Conservation (phyloP, 1,284 basidiomycete species). For the Rhodotorula glutinis region DNA sequence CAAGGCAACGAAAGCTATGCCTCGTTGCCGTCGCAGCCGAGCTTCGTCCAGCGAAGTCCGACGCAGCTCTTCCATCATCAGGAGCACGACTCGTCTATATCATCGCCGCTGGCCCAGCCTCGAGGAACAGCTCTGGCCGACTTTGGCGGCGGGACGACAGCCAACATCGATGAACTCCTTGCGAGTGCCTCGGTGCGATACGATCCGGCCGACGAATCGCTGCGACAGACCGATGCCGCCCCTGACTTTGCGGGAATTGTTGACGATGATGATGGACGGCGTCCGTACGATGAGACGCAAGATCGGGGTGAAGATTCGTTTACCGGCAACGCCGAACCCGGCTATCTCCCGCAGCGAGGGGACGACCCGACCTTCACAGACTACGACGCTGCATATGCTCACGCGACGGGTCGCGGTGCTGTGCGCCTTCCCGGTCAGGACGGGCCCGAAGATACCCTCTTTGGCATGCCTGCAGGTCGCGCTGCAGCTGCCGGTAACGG, state of each 20-base stretch:
- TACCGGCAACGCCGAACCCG: conserved; percentile 12
- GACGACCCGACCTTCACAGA: conserved; percentile 8
- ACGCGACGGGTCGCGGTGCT: conserved; percentile 6
- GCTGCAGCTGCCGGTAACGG: neutral
- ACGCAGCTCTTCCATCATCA: conserved; percentile 12
- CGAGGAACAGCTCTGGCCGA: conserved; percentile 35
- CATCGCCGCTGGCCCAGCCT: neutral
- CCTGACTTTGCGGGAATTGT: conserved; percentile 28
- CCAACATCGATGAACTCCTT: conserved; percentile 43
- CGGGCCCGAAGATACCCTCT: conserved; percentile 39
- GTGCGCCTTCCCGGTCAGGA: conserved; percentile 22
- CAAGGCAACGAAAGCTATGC: conserved; percentile 8
- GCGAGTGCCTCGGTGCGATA: conserved; percentile 1
- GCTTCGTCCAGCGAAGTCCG: conserved; percentile 6
- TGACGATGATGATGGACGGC: conserved; percentile 26
- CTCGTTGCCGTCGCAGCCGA: conserved; percentile 14
- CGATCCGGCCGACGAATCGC: conserved; percentile 4
- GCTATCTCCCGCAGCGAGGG: neutral
- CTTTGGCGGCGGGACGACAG: conserved; percentile 49
- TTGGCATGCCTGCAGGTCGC: conserved; percentile 25
- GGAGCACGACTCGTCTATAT: neutral
- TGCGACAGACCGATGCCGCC: neutral
- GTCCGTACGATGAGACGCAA: neutral
- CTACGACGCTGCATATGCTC: conserved; percentile 4
- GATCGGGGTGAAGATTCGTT: conserved; percentile 1